phyloP scores from a whole-genome alignment of 345 rosid species.

The Eutrema yunnanense region DNA sequence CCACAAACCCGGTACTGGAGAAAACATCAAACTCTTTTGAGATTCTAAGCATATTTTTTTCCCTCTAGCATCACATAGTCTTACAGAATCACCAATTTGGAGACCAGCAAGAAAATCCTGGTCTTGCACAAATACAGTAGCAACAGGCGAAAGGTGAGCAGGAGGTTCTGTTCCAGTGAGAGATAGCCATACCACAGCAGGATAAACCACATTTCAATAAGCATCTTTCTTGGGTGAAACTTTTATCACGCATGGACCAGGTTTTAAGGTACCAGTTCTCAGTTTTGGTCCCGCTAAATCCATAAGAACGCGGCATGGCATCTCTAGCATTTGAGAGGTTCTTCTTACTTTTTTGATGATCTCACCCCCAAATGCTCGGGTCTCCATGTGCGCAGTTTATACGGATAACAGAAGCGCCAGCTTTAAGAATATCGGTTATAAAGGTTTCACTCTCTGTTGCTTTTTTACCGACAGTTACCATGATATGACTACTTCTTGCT shows the following conservation, averaged over 20 bases:
- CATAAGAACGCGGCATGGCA: slow-evolving; percentile 61
- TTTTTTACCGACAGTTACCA: slow-evolving; percentile 68
- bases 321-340: slow-evolving; percentile 53
- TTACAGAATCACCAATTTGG: slow-evolving; percentile 44
- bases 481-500: slow-evolving; percentile 42
- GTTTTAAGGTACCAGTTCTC: slow-evolving; percentile 46
- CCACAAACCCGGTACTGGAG: slow-evolving; percentile 47
- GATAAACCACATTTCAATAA: slow-evolving; percentile 42
- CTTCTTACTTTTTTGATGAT: slow-evolving; percentile 50
- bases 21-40: slow-evolving; percentile 40
- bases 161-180: slow-evolving; percentile 47
- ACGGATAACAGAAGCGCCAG: slow-evolving; percentile 51
- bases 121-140: slow-evolving; percentile 38
- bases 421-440: slow-evolving; percentile 41
- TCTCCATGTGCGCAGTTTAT: slow-evolving; percentile 71
- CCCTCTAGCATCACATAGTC: slow-evolving; percentile 51
- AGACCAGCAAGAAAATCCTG: slow-evolving; percentile 38
- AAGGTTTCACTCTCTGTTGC: slow-evolving; percentile 44
- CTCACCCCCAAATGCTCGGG: slow-evolving; percentile 50
- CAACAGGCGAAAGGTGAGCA: slow-evolving; percentile 48
- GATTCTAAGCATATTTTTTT: slow-evolving; percentile 47
- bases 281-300: slow-evolving; percentile 79
- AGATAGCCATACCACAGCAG: slow-evolving; percentile 59
- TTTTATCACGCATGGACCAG: slow-evolving; percentile 59
- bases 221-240: slow-evolving; percentile 53